Percentiles rank a stretch among this genome's conserved stretches.
Evolutionary conservation across 2,329 filamentous ascomycete genomes (phyloP).

Genomic region (Alternaria panax): DNA sequence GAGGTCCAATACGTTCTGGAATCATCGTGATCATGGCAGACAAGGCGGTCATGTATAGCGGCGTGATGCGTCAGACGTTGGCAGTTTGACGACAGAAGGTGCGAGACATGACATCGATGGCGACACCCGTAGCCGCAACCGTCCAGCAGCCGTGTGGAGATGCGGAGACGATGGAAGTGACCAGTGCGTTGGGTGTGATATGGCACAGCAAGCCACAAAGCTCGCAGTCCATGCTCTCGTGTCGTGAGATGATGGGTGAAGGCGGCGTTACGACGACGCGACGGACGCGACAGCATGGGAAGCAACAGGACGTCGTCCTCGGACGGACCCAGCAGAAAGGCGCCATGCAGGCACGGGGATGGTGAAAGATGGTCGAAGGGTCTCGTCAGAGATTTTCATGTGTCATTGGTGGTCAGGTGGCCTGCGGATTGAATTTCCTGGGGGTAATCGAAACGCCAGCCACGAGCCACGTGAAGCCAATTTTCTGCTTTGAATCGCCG

Average conservation of each 20-base stretch:
- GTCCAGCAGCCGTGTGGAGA: conserved; percentile 12
- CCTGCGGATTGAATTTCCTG: conserved; percentile 21
- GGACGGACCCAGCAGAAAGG: conserved; percentile 19
- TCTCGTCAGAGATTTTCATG: conserved; percentile 39
- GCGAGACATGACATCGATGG: conserved; percentile 29
- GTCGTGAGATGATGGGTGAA: conserved; percentile 23
- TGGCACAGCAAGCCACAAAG: conserved; percentile 9
- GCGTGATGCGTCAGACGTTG: not conserved
- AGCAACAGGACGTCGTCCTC: conserved; percentile 19
- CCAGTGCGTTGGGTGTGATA: conserved; percentile 18
- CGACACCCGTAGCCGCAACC: conserved; percentile 17
- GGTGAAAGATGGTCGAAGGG: conserved; percentile 29
- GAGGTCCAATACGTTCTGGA: not conserved
- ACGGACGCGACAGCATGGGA: conserved; percentile 22
- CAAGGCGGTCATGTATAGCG: not conserved
- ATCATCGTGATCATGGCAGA: not conserved
- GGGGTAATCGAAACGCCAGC: conserved; percentile 25
- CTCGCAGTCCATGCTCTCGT: conserved; percentile 8
- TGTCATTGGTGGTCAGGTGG: conserved; percentile 34
- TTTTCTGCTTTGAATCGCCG: conserved; percentile 23
- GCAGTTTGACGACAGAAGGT: conserved; percentile 30
- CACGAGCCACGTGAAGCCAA: conserved; percentile 24
- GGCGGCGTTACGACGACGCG: conserved; percentile 12
- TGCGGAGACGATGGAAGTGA: conserved; percentile 17
- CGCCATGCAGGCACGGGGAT: conserved; percentile 33